Percentiles rank a stretch among this genome's conserved stretches.
phyloP scores from a whole-genome alignment of 2,329 filamentous ascomycete genomes.

The Stagonosporopsis chrysanthemi region DNA sequence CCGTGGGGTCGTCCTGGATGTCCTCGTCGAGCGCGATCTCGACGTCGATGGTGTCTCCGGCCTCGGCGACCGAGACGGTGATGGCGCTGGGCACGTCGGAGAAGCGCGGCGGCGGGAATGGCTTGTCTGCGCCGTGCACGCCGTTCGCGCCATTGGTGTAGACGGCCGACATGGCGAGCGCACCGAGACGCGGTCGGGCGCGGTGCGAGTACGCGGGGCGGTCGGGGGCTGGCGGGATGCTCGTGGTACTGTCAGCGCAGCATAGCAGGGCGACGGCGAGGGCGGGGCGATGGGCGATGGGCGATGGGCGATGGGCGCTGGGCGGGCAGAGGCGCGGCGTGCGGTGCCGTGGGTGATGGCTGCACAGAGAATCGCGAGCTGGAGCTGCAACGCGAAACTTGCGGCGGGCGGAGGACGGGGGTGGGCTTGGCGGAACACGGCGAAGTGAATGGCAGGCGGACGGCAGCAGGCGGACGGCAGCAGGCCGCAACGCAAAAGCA shows the following conservation, averaged over 20 bases:
- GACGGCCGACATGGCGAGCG: constrained; percentile 59
- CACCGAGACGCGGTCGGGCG: constrained; percentile 23
- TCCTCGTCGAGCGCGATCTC: constrained; percentile 88
- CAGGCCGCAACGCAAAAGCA: no score
- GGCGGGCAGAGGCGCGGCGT: constrained; percentile 25
- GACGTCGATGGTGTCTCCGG: constrained; percentile 74
- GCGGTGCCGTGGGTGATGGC: constrained; percentile 27
- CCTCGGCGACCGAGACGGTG: constrained; percentile 68
- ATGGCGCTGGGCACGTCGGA: constrained; percentile 69
- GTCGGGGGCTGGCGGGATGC: neutral
- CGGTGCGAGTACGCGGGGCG: constrained; percentile 4
- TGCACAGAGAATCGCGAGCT: constrained; percentile 24
- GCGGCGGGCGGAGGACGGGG: constrained; percentile 19
- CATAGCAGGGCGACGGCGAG: constrained; percentile 27
- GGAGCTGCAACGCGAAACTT: constrained; percentile 23
- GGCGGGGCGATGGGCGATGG: neutral
- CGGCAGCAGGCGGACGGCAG: no score
- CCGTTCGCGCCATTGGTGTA: constrained; percentile 59
- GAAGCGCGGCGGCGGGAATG: constrained; percentile 59
- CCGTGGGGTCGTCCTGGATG: constrained; percentile 89
- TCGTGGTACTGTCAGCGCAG: constrained; percentile 26
- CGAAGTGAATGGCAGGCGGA: no score
- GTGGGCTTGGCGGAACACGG: neutral
- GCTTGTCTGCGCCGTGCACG: constrained; percentile 54
- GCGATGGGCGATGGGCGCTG: neutral